Evolutionary conservation across 2,329 filamentous ascomycete genomes (phyloP).

Genomic region (Exophiala mesophila): DNA sequence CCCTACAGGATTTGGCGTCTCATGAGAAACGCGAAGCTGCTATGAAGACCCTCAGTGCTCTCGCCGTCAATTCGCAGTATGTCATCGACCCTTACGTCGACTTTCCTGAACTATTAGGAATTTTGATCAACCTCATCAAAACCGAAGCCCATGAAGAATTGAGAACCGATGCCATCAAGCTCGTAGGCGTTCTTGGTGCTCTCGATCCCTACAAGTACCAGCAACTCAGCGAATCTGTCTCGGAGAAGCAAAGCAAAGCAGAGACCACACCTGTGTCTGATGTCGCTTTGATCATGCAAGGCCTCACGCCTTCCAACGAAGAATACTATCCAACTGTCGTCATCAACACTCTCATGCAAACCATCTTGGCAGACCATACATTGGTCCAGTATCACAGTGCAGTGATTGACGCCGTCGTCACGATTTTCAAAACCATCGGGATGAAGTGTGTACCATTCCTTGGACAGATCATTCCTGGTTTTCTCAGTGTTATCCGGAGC

Average conservation of each 20-base stretch:
- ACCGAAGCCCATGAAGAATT: conserved; percentile 82
- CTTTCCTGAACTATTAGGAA: conserved; percentile 86
- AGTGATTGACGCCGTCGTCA: conserved; percentile 97
- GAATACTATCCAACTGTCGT: conserved; percentile 98
- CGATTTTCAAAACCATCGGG: conserved; percentile 93
- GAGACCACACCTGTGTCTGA: conserved; percentile 73
- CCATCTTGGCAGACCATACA: conserved; percentile 83
- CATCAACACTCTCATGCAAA: conserved; percentile 85
- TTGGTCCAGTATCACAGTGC: conserved; percentile 85
- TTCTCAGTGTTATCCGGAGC: conserved; percentile 80
- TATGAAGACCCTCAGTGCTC: conserved; percentile 80
- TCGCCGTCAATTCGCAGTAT: conserved; percentile 94
- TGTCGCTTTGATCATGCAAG: conserved; percentile 96
- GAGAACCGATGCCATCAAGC: conserved; percentile 88
- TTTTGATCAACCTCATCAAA: conserved; percentile 89
- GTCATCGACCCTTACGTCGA: conserved; percentile 95
- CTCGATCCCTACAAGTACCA: conserved; percentile 95
- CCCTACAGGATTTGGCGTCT: conserved; percentile 89
- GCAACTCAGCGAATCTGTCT: conserved; percentile 70
- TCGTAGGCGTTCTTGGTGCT: conserved; percentile 92
- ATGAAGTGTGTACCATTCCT: conserved; percentile 95
- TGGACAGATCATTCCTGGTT: conserved; percentile 88
- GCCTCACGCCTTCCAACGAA: conserved; percentile 90
- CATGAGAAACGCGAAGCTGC: conserved; percentile 86
- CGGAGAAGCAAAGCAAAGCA: conserved; percentile 68